Percentiles rank a stretch among this genome's conserved stretches.
Evolutionary conservation across 176 grass and related monocot genomes (phyloP).

Genomic region (Miscanthus lutarioriparius): DNA sequence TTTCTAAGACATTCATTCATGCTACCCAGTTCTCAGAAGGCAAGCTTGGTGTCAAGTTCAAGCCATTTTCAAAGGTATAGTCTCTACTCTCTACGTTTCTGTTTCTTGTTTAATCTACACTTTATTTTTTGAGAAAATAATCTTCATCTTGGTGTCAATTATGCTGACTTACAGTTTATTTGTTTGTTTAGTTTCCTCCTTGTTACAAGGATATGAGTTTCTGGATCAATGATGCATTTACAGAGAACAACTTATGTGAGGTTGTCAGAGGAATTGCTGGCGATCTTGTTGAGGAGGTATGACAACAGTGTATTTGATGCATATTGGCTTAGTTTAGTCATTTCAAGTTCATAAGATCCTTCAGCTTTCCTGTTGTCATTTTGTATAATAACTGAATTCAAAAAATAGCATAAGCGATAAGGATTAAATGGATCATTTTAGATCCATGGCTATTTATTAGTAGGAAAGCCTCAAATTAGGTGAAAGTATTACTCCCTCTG

Average conservation of each 20-base stretch:
- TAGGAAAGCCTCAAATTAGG: neutral
- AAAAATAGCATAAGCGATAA: slow-evolving; percentile 4
- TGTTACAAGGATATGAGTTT: slow-evolving; percentile 99
- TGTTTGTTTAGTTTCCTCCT: slow-evolving; percentile 81
- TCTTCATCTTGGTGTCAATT: neutral
- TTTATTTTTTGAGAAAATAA: slow-evolving; percentile 20
- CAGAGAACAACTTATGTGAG: slow-evolving; percentile 98
- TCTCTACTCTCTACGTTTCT: neutral
- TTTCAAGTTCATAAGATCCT: neutral
- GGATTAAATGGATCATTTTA: neutral
- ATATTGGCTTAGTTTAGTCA: neutral
- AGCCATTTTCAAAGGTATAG: slow-evolving; percentile 93
- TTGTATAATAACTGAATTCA: slow-evolving; percentile 4
- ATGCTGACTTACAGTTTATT: neutral
- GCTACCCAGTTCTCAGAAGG: slow-evolving; percentile 80
- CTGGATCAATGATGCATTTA: slow-evolving; percentile 90
- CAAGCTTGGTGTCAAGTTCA: slow-evolving; percentile 90
- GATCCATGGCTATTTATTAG: neutral
- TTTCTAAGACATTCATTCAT: slow-evolving; percentile 22
- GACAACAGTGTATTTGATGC: slow-evolving; percentile 1
- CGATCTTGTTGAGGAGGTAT: slow-evolving; percentile 95
- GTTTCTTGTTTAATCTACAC: slow-evolving; percentile 2
- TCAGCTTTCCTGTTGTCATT: slow-evolving; percentile 5
- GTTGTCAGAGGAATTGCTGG: slow-evolving; percentile 96
- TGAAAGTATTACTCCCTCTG: neutral